These are phyloP conservation scores for Cymbopogon flexuosus DNA, from an alignment of 202 grass and related monocot species.

Conservation along the genomic window DNA sequence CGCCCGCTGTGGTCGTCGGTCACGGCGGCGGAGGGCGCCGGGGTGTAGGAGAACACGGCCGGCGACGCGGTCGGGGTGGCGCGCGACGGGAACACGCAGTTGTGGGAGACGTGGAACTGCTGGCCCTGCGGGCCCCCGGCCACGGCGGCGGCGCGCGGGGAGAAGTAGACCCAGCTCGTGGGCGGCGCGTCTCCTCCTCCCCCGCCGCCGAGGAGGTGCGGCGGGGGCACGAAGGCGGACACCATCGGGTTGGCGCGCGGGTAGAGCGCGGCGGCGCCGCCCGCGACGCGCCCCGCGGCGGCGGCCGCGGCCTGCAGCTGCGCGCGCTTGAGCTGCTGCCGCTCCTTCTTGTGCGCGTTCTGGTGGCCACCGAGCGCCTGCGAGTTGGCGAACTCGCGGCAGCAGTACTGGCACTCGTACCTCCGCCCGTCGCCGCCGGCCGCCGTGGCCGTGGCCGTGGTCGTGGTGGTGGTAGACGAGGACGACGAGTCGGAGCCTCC, in stretches of 20 bases:
- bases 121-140: constrained; percentile 39
- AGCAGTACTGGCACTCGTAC: constrained; percentile 98
- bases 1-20: constrained; percentile 36
- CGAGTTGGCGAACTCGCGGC: constrained; percentile 94
- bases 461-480: constrained; percentile 58
- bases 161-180: constrained; percentile 86
- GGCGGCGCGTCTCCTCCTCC: constrained; percentile 23
- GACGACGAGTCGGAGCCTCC: constrained; percentile 72
- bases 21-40: constrained; percentile 9
- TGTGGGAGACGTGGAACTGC: constrained; percentile 62
- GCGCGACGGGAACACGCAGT: constrained; percentile 61
- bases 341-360: constrained; percentile 98
- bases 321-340: constrained; percentile 86
- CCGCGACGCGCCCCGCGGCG: constrained; percentile 36
- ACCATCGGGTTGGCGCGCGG: constrained; percentile 74
- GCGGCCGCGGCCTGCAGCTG: constrained; percentile 69
- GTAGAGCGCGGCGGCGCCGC: constrained; percentile 44
- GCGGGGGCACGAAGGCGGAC: constrained; percentile 58
- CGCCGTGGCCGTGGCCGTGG: constrained; percentile 24
- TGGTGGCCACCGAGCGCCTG: constrained; percentile 89
- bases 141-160: constrained; percentile 43
- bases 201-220: constrained; percentile 49
- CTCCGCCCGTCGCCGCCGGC: constrained; percentile 45
- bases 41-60: constrained; percentile 46
- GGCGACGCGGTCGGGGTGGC: constrained; percentile 8